Percentiles rank a stretch among this genome's conserved stretches.
Conservation (phyloP, 306 rosid genomes). For the Trifolium subterraneum region DNA sequence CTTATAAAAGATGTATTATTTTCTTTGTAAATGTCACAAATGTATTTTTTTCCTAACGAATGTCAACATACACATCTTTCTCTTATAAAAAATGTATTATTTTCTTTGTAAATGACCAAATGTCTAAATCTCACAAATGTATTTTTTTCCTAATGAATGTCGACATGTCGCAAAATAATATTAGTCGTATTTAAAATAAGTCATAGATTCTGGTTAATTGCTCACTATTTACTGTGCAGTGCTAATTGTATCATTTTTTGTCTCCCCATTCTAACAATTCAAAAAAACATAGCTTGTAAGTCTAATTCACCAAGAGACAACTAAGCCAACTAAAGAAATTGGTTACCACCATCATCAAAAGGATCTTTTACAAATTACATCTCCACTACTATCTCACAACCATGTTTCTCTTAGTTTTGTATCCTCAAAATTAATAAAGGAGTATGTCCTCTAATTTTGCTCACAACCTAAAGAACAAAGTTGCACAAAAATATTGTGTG, state of each 20-base stretch:
- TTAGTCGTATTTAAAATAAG: background rate
- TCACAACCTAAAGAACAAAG: background rate
- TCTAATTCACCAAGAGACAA: background rate
- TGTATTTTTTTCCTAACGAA: too few species aligned
- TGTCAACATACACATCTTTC: background rate
- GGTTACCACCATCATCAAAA: constrained; percentile 5
- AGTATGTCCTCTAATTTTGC: background rate
- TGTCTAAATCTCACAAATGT: background rate
- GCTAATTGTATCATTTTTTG: background rate
- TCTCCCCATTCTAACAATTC: background rate
- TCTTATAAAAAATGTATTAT: background rate
- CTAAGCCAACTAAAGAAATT: background rate
- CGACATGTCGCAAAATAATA: background rate
- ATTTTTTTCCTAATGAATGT: background rate
- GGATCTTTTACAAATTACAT: background rate
- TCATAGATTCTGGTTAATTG: background rate
- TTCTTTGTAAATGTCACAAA: too few species aligned
- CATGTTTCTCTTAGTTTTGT: background rate
- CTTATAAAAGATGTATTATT: too few species aligned
- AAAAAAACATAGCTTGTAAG: background rate
- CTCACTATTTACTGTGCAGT: background rate
- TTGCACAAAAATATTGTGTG: background rate
- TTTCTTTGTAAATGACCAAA: constrained; percentile 1
- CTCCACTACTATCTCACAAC: background rate
- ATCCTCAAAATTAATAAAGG: background rate